A percentile compares a stretch with the other conserved stretches of the same genome.
phyloP scores from a whole-genome alignment of 352 stramenopile genomes.

The Pythium brachiatum region DNA sequence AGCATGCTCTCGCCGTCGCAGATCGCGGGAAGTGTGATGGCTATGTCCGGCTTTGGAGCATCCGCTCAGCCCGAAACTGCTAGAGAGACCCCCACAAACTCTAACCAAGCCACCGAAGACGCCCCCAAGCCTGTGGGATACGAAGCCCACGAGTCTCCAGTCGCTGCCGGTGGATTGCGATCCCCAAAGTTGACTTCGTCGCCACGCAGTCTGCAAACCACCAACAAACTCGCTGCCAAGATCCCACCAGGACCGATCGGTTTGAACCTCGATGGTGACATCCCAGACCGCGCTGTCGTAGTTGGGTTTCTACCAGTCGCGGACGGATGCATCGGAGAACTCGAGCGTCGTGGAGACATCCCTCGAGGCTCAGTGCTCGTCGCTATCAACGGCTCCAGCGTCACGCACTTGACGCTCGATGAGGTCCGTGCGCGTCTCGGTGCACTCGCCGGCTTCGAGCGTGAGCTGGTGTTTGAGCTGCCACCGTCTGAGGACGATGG shows the following conservation, averaged over 20 bases:
- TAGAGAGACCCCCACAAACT: neutral
- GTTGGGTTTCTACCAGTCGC: conserved; percentile 58
- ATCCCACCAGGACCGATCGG: conserved; percentile 62
- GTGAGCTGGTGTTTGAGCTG: conserved; percentile 51
- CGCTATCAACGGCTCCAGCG: conserved; percentile 64
- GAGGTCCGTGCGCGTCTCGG: conserved; percentile 40
- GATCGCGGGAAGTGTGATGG: conserved; percentile 14
- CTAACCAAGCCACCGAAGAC: neutral
- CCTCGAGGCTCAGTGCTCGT: conserved; percentile 53
- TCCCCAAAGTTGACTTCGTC: conserved; percentile 24
- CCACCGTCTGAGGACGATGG: conserved; percentile 16
- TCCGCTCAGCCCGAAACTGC: neutral
- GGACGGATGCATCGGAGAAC: conserved; percentile 46
- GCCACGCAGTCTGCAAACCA: conserved; percentile 3
- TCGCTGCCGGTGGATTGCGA: conserved; percentile 2
- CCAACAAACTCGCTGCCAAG: conserved; percentile 31
- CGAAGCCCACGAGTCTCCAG: neutral
- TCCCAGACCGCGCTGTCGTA: conserved; percentile 50
- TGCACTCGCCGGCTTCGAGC: conserved; percentile 34
- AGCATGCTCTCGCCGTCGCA: conserved; percentile 23
- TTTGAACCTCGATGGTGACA: conserved; percentile 57
- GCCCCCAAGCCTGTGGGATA: neutral
- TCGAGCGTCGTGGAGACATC: conserved; percentile 60
- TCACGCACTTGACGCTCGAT: conserved; percentile 40
- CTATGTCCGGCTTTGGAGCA: conserved; percentile 12